A percentile compares a stretch with the other conserved stretches of the same genome.
Conservation (phyloP, 2,329 filamentous ascomycete genomes). For the Amesomyces nigricolor region DNA sequence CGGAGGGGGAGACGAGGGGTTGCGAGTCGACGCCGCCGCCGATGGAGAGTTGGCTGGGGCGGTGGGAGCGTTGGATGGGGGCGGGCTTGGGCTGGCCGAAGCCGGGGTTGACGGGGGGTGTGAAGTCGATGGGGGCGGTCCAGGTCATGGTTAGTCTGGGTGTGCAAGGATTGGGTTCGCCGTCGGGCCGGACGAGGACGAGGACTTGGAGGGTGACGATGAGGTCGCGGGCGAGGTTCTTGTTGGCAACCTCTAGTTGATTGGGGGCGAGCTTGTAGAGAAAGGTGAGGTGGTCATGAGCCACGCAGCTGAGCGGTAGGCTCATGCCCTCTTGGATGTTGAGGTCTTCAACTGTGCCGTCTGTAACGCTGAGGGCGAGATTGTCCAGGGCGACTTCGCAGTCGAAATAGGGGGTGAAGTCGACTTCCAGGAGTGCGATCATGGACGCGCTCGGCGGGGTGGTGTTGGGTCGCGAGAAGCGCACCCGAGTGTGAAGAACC, state of each 20-base stretch:
- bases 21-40: constrained; percentile 46
- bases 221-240: constrained; percentile 46
- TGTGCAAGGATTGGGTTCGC: constrained; percentile 48
- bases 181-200: constrained; percentile 42
- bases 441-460: constrained; percentile 54
- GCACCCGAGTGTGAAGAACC: constrained; percentile 65
- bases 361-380: constrained; percentile 52
- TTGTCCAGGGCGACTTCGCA: constrained; percentile 59
- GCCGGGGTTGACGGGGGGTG: constrained; percentile 57
- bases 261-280: constrained; percentile 61
- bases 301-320: constrained; percentile 57
- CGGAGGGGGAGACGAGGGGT: constrained; percentile 53
- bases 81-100: constrained; percentile 49
- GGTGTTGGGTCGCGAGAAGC: constrained; percentile 61
- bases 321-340: constrained; percentile 44
- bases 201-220: constrained; percentile 56
- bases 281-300: constrained; percentile 70
- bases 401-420: constrained; percentile 65
- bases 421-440: constrained; percentile 66
- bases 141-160: constrained; percentile 61
- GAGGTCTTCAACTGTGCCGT: constrained; percentile 55
- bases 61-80: constrained; percentile 56
- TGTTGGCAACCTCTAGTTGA: constrained; percentile 41
- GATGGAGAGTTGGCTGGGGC: constrained; percentile 60
- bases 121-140: constrained; percentile 66